These are phyloP conservation scores for Coccomyxa sp. DNA, from an alignment of 139 green algal genomes.

Conservation along the genomic window DNA sequence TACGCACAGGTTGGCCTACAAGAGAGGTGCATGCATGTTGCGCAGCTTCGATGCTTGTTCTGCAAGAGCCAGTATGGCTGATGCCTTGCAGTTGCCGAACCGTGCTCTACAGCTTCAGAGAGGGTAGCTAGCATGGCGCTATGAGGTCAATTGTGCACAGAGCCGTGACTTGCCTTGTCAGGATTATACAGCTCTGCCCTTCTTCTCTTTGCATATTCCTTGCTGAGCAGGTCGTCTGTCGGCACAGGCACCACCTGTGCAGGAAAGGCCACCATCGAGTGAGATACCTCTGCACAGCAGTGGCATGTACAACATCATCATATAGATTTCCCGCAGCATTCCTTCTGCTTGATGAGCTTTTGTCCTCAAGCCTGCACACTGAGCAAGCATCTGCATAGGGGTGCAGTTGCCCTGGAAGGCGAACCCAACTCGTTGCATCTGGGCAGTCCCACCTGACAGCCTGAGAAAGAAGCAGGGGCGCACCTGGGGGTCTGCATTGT, in stretches of 20 bases:
- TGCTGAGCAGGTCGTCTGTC: conserved; percentile 24
- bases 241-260: conserved; percentile 21
- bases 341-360: neutral
- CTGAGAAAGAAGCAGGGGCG: too few relatives aligned
- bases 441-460: neutral
- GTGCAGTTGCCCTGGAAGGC: neutral
- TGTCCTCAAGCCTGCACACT: too few relatives aligned
- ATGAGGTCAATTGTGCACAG: too few relatives aligned
- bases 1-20: too few relatives aligned
- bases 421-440: too few relatives aligned
- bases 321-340: neutral
- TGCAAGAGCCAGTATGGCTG: too few relatives aligned
- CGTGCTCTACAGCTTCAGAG: too few relatives aligned
- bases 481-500: conserved; percentile 41
- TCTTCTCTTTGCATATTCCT: conserved; percentile 30
- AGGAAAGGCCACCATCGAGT: neutral
- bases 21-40: too few relatives aligned
- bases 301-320: neutral
- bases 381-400: too few relatives aligned
- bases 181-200: neutral
- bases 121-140: too few relatives aligned
- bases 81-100: too few relatives aligned
- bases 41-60: too few relatives aligned
- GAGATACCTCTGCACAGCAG: neutral
- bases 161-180: conserved; percentile 6